Conservation (phyloP, 2,329 filamentous ascomycete genomes). For the Pseudovirgaria hyperparasitica region DNA sequence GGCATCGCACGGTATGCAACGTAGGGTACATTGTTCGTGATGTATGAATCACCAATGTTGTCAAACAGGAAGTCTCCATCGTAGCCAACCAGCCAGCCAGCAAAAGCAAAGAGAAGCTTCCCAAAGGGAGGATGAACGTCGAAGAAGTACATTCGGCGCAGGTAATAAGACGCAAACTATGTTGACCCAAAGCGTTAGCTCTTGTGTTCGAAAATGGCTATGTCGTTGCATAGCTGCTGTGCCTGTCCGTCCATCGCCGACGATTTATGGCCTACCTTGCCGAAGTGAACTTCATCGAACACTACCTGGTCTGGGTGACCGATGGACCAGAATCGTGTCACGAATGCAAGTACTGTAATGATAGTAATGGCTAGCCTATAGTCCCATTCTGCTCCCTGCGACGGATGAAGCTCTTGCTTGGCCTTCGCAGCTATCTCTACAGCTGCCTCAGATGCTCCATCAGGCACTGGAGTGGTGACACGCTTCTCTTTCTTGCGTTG, state of each 20-base stretch:
- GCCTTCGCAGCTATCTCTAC: slow-evolving; percentile 16
- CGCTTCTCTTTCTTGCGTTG: slow-evolving; percentile 28
- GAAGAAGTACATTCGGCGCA: slow-evolving; percentile 98
- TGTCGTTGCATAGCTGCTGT: background rate
- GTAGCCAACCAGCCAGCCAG: slow-evolving; percentile 95
- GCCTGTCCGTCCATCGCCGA: slow-evolving; percentile 1
- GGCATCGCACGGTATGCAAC: slow-evolving; percentile 91
- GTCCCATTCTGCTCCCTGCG: slow-evolving; percentile 55
- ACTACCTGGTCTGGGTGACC: slow-evolving; percentile 92
- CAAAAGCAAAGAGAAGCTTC: slow-evolving; percentile 93
- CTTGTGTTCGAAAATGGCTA: background rate
- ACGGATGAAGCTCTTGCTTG: slow-evolving; percentile 19
- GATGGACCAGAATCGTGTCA: slow-evolving; percentile 93
- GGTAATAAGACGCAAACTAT: slow-evolving; percentile 56
- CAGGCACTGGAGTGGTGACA: slow-evolving; percentile 22
- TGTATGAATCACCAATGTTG: slow-evolving; percentile 98
- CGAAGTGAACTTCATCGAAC: slow-evolving; percentile 98
- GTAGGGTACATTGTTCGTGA: slow-evolving; percentile 93
- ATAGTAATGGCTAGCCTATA: slow-evolving; percentile 68
- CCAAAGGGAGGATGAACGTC: slow-evolving; percentile 97
- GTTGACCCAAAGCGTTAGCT: slow-evolving; percentile 4
- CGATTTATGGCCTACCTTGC: slow-evolving; percentile 57
- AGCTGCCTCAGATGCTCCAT: slow-evolving; percentile 11
- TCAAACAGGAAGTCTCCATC: slow-evolving; percentile 97
- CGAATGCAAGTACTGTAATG: slow-evolving; percentile 72